Base-by-base conservation (phyloP, 2,329 filamentous ascomycete species). In the Aspergillus novoparasiticus region DNA sequence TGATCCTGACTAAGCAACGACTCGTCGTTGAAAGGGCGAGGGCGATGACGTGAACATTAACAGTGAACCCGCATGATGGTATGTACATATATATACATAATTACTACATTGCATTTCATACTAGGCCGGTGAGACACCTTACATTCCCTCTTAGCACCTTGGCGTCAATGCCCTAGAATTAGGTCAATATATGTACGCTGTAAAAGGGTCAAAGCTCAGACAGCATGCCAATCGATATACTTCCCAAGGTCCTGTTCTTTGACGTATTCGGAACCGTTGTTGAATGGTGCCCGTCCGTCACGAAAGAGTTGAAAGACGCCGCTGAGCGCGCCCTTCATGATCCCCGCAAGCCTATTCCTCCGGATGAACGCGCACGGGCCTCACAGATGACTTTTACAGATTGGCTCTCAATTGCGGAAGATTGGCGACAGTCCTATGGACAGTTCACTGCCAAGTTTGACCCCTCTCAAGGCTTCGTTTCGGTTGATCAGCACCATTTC, bases 221-320 rank as follows among this genome's bases (percentile, higher is more conserved):
- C 16, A 19, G 43, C 23, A 75, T 75, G 74, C 60, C 69, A n/a
- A 63, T 68, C 30, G 56, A 30, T 21, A 59, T 66, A n/a, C 68
- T 62, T 34, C 71, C 68, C 23, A 59, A 66, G 53, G 71, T 69
- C 11, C 57, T 78, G 21, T 73, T 78, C 62, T 78, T 78, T 62
- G 75, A 78, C 55, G 67, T 72, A 21, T 78, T 78, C 57, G 76
- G 76, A 30, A 95, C 92, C 1, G 87, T 89, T 66, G 91, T 95
- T 53, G 85, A 94, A 80, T 94, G 91, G 91, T 89, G 91, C 61
- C 82, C 81, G 45, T 87, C 87, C 2, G 86, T 95, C 23, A 86
- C 83, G 16, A 79, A 83, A 10, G 85, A 86, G 59, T 84, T 95
- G 55, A 74, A 78, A 28, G 72, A 81, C 12, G 82, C 83, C 45